Evolutionary conservation across 169 alveolate genomes (phyloP), one percentile per base, ranked within the genome.

Genomic region (Plasmodium berghei): DNA sequence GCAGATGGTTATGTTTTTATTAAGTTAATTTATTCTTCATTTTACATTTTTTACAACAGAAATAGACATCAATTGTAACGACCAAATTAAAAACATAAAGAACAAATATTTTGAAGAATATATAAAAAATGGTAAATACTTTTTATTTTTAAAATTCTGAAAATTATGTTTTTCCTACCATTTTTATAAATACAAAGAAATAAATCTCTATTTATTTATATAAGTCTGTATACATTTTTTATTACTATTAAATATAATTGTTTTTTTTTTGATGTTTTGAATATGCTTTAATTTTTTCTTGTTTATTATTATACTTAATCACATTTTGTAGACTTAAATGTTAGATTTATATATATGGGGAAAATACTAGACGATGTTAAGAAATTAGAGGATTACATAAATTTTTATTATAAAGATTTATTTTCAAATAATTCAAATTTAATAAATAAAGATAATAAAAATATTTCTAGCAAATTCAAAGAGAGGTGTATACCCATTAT

Each of bases 271-370:
- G 26, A 22, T 0, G 26, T 1, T 22, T 22, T 22, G 26, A 22
- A 22, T 10, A 6, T 8, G 6, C 10, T 46, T 46, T 8, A 46
- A 10, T 46, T 10, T 46, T 8, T 46, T 46, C 55, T 10, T 6
- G 46, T 64, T 64, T 22, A 0, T n/a, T 20, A 52, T 52, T 46
- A 3, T 62, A 10, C 40, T 12, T 62, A 12, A 9, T 16, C 24
- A 3, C 72, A 4, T 34, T 2, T 55, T 58, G 3, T 46, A 93
- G 96, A 52, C 5, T 61, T 74, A 66, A 93, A 91, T 40, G 92
- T 93, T 18, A 87, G 96, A 9, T 40, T 93, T 18, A 93, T 93
- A 8, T 90, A 93, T 45, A 80, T 93, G 69, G 96, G 96, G 0
- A 45, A 72, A n/a, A 55, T 89, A 16, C 73, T 93, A 24, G 87